Evolutionary conservation across 148 eudicot species (phyloP).

Genomic region (Dianthus caryophyllus): DNA sequence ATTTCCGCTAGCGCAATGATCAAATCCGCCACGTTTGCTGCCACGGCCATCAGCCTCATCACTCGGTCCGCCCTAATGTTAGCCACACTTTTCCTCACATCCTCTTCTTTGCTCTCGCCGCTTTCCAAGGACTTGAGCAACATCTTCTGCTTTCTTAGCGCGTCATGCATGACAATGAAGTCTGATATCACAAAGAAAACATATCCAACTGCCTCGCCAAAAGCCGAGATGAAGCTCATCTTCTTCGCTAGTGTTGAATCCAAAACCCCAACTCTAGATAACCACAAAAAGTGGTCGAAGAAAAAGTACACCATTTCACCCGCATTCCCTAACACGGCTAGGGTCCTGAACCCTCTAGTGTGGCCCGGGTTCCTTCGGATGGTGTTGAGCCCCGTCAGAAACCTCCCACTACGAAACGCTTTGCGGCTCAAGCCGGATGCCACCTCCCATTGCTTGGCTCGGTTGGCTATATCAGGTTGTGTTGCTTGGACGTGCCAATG

Average conservation of each 20-base stretch:
- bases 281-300: conserved; percentile 89
- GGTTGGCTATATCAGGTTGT: conserved; percentile 45
- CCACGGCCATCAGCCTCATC: conserved; percentile 86
- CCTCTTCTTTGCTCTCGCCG: conserved; percentile 25
- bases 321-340: conserved; percentile 68
- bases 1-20: conserved; percentile 77
- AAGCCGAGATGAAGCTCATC: conserved; percentile 90
- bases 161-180: conserved; percentile 55
- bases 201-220: conserved; percentile 88
- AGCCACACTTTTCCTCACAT: conserved; percentile 26
- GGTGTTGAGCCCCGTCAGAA: conserved; percentile 71
- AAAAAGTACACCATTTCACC: conserved; percentile 99
- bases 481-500: conserved; percentile 55
- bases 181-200: conserved; percentile 69
- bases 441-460: conserved; percentile 82
- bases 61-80: conserved; percentile 68
- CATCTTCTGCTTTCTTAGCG: conserved; percentile 43
- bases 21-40: conserved; percentile 95
- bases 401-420: conserved; percentile 80
- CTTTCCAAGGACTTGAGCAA: conserved; percentile 16
- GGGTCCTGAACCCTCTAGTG: conserved; percentile 37
- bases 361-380: conserved; percentile 62
- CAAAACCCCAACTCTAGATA: conserved; percentile 69
- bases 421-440: conserved; percentile 87
- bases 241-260: conserved; percentile 59